Conservation (phyloP, 1,139 yeast genomes). For the Lipomyces yarrowii region DNA sequence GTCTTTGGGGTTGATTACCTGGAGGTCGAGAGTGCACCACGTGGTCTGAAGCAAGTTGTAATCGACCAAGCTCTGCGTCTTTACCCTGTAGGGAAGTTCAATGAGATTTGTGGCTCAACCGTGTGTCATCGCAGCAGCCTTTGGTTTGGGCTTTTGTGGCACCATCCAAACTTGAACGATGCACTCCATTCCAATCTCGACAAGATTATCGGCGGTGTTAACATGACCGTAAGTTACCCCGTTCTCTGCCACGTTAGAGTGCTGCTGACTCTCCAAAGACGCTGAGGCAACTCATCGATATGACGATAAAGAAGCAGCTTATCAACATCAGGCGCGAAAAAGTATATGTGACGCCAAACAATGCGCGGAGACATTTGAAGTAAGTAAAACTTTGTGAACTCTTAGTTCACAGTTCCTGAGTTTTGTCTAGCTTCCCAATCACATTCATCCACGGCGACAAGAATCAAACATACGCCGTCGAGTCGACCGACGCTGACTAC, state of each 20-base stretch:
- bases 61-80: not conserved
- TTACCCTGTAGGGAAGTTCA: not conserved
- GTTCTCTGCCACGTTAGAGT: not conserved
- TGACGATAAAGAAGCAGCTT: not conserved
- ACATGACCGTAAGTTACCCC: not conserved
- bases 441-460: not conserved
- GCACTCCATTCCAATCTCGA: not conserved
- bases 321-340: not conserved
- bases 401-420: not conserved
- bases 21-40: not conserved
- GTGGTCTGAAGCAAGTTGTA: not conserved
- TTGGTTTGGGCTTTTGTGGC: not conserved
- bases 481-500: not conserved
- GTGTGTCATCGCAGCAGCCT: not conserved
- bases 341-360: not conserved
- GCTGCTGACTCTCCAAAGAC: not conserved
- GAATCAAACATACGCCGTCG: not conserved
- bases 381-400: not conserved
- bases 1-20: not conserved
- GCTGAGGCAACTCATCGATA: not conserved
- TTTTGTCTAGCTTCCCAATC: not conserved
- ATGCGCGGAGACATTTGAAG: not conserved
- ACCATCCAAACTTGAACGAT: not conserved
- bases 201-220: not conserved
- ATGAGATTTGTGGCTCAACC: not conserved